Base-by-base conservation (phyloP, 306 rosid species). In the Quercus parvula region DNA sequence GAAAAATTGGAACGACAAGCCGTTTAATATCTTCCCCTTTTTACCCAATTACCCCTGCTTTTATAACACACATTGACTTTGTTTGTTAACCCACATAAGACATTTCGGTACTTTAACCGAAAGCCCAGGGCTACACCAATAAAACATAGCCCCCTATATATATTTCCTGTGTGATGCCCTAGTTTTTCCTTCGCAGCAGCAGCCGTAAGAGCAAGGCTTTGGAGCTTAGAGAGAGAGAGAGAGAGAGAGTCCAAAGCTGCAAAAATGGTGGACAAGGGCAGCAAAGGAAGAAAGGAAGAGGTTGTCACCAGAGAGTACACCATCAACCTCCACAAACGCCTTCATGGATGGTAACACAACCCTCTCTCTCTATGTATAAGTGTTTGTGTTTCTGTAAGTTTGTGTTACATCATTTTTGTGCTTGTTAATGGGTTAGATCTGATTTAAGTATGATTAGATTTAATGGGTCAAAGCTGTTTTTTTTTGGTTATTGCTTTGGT, bases 251-350 rank as follows among this genome's bases (percentile, higher is more conserved):
- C 49, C 68, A 55, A 62, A 19, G 70, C 61, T 44, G 62, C 76
- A 79, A 79, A 41, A 79, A 88, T 88, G 89, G 91, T 77, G 59
- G 89, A 88, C 20, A 88, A 77, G 85, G 33, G 73, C 52, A 51
- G 78, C 19, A 86, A 76, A 33, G 89, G 83, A 5, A 81, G 86
- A 12, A 88, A 83, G 81, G 85, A 85, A 71, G 85, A 85, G 80
- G 83, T 86, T 19, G 83, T 83, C 10, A 70, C 74, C n/a, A 81
- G 89, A 77, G 88, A 88, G 84, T 79, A 88, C 58, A 85, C 84
- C 27, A 68, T 88, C 80, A 88, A 85, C 78, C 87, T 88, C 12
- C 91, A 88, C 81, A 85, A 83, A 51, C 84, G 89, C 69, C 81
- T 85, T 19, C 86, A 86, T 79, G 89, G 88, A 78, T 88, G 86